Evolutionary conservation across 2,329 filamentous ascomycete species (phyloP).

Genomic region (Trichoderma aggressivum): DNA sequence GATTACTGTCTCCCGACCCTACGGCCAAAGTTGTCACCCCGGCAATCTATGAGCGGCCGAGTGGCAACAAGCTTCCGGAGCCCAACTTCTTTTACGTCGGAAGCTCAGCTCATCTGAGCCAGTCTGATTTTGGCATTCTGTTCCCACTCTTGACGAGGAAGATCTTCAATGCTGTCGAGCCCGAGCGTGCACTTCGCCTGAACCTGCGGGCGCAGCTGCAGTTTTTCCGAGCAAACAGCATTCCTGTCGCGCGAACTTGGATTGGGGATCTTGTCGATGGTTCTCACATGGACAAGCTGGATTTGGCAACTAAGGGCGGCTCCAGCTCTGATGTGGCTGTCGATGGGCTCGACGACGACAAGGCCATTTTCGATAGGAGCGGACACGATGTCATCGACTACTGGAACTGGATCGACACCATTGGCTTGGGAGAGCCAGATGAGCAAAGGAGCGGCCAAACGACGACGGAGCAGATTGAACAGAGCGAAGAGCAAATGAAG

Average conservation of each 20-base stretch:
- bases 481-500: constrained; percentile 35
- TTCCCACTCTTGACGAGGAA: constrained; percentile 68
- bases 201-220: constrained; percentile 59
- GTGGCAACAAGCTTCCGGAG: constrained; percentile 42
- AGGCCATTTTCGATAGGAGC: constrained; percentile 48
- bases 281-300: constrained; percentile 37
- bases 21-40: constrained; percentile 40
- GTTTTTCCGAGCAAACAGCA: constrained; percentile 48
- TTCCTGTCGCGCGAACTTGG: constrained; percentile 50
- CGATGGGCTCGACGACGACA: constrained; percentile 46
- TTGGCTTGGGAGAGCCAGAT: constrained; percentile 43
- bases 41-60: constrained; percentile 40
- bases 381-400: constrained; percentile 39
- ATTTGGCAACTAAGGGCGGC: constrained; percentile 22
- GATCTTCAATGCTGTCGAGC: constrained; percentile 55
- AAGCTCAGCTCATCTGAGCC: constrained; percentile 73
- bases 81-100: constrained; percentile 73
- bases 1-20: constrained; percentile 58
- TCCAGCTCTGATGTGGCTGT: constrained; percentile 16
- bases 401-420: constrained; percentile 53
- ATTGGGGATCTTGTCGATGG: constrained; percentile 50
- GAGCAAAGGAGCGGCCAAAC: constrained; percentile 32
- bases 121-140: constrained; percentile 78
- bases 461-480: constrained; percentile 32
- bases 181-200: constrained; percentile 56